phyloP scores from a whole-genome alignment of 2,329 filamentous ascomycete genomes.

The Talaromyces sp. region DNA sequence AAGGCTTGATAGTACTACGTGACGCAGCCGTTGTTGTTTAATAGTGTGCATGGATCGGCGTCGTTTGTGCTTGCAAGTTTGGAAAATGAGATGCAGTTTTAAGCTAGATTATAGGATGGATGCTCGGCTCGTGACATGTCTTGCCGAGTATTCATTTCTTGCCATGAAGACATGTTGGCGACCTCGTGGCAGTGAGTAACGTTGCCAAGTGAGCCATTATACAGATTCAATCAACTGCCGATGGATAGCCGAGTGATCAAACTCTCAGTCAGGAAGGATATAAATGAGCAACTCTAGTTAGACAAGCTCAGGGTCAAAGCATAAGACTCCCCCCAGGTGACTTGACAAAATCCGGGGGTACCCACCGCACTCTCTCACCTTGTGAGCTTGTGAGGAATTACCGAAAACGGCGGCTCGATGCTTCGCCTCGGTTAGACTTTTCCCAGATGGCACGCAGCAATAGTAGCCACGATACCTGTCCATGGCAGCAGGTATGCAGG shows the following conservation, averaged over 20 bases:
- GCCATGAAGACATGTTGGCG: background rate
- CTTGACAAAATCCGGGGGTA: background rate
- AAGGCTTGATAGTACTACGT: conserved; percentile 25
- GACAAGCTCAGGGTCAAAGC: background rate
- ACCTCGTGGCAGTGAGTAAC: background rate
- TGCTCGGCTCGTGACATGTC: background rate
- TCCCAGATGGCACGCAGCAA: background rate
- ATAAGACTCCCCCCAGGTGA: background rate
- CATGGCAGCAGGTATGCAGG: background rate
- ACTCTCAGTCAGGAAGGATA: background rate
- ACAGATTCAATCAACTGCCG: background rate
- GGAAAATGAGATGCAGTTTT: conserved; percentile 25
- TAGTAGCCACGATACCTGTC: background rate
- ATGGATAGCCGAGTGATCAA: background rate
- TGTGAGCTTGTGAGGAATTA: background rate
- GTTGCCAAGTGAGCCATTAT: background rate
- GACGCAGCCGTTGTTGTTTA: conserved; percentile 24
- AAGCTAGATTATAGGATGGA: background rate
- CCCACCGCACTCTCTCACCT: background rate
- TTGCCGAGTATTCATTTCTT: background rate
- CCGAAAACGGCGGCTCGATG: background rate
- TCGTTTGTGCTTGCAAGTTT: conserved; percentile 28
- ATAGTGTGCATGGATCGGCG: conserved; percentile 27
- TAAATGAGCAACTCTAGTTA: background rate
- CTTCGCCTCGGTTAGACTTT: background rate